Percentiles rank a stretch among this genome's conserved stretches.
Evolutionary conservation across 2,329 filamentous ascomycete genomes (phyloP).

Genomic region (Sporothrix euskadiensis): DNA sequence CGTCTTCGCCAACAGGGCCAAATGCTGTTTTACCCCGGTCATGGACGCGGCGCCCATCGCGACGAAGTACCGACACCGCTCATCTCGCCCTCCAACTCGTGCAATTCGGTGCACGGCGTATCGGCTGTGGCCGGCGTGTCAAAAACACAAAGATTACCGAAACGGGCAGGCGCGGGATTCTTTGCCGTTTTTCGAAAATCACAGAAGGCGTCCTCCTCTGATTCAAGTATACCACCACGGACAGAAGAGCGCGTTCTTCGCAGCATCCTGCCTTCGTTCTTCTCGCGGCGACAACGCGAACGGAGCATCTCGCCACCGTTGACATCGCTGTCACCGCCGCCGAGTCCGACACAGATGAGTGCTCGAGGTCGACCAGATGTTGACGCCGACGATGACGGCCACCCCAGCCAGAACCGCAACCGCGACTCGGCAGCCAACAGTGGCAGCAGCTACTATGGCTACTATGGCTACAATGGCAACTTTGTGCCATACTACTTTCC

Average conservation of each 20-base stretch:
- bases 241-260: conserved; percentile 40
- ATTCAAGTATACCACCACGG: not conserved
- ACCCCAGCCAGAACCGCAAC: conserved; percentile 25
- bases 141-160: not conserved
- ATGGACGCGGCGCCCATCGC: conserved; percentile 28
- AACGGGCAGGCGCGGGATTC: not conserved
- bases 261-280: conserved; percentile 45
- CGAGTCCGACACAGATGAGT: conserved; percentile 31
- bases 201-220: not conserved
- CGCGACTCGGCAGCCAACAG: conserved; percentile 18
- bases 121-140: not conserved
- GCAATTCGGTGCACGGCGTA: conserved; percentile 12
- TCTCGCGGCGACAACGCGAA: conserved; percentile 32
- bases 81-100: conserved; percentile 43
- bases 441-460: not conserved
- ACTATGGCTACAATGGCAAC: conserved; percentile 20
- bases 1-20: conserved; percentile 25
- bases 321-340: conserved; percentile 38
- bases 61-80: conserved; percentile 46
- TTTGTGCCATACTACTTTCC: conserved; percentile 38
- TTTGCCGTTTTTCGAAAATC: not conserved
- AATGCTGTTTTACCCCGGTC: conserved; percentile 26
- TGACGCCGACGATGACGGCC: conserved; percentile 17
- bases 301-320: conserved; percentile 38
- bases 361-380: conserved; percentile 9